Base-by-base conservation (phyloP, 768 basidiomycete species). In the Phaffia tasmanica region DNA sequence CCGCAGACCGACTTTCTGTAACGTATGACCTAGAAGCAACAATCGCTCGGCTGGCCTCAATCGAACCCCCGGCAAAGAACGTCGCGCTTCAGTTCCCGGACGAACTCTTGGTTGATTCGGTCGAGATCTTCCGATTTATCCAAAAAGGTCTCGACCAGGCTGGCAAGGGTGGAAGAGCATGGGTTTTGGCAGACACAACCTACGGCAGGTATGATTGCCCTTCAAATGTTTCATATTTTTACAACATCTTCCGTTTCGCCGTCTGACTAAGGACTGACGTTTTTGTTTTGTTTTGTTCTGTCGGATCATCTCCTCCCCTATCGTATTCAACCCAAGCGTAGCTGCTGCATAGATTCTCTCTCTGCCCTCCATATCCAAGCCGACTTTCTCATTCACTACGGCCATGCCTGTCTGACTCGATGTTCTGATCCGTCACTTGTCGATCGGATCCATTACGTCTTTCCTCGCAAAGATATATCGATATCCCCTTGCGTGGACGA, bases 321-420 rank as follows among this genome's bases (percentile, higher is more conserved):
- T 68, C 55, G 67, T 70, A 57, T 70, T 54, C 61, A 30, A 21
- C 54, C 6, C 19, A 35, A 29, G 3, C 30, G 21, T 72, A 92
- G 93, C 72, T 99, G 95, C 73, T 98, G 95, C 74, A 90, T 94
- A 2, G 95, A 99, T 72, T 89, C 97, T 71, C 87, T 98, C 6
- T 87, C 92, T 6, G 92, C 94, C 3, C 86, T 91, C 72, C 95
- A 99, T 73, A 85, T 92, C 56, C 85, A 92, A 70, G 90, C 92
- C 0, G 89, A 97, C 73, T 83, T 85, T 9, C 81, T 95, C 69
- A 85, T 99, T 2, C 94, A 99, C 73, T 97, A 95, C 72, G 94
- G 94, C 1, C 88, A 95, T 78, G 92, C 94, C 0, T 99, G 95
- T 75, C 83, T 97, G 80, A 90, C 87, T 27, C 69, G 59, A 7